Evolutionary conservation across 78 protist species (phyloP).

Genomic region (Speleostelium caveatum): DNA sequence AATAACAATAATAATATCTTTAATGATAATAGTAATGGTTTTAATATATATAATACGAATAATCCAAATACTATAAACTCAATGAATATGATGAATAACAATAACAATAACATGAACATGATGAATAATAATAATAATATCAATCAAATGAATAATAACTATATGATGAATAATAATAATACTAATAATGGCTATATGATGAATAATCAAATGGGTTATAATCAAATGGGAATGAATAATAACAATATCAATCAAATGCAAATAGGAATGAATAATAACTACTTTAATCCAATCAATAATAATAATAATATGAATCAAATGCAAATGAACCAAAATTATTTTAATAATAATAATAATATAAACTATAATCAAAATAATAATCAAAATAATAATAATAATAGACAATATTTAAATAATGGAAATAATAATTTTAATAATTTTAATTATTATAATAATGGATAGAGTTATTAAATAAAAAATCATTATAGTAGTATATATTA

Average conservation of each 20-base stretch:
- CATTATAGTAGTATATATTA: no score
- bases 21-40: not conserved
- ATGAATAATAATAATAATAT: constrained; percentile 3
- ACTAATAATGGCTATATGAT: not conserved
- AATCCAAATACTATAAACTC: not conserved
- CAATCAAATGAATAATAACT: constrained; percentile 2
- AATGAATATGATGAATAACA: not conserved
- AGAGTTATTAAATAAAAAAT: not conserved
- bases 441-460: not conserved
- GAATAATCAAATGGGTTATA: not conserved
- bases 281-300: not conserved
- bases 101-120: not conserved
- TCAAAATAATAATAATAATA: not conserved
- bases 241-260: not conserved
- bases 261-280: not conserved
- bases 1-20: not conserved
- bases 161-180: not conserved
- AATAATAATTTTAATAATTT: constrained; percentile 4
- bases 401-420: not conserved
- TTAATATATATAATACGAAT: not conserved
- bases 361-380: not conserved
- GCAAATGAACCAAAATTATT: not conserved
- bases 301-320: not conserved
- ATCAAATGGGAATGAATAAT: not conserved
- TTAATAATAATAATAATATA: not conserved